Evolutionary conservation across 2,329 filamentous ascomycete species (phyloP), one percentile per base, ranked within the genome.

Genomic region (Neopestalotiopsis rosae): DNA sequence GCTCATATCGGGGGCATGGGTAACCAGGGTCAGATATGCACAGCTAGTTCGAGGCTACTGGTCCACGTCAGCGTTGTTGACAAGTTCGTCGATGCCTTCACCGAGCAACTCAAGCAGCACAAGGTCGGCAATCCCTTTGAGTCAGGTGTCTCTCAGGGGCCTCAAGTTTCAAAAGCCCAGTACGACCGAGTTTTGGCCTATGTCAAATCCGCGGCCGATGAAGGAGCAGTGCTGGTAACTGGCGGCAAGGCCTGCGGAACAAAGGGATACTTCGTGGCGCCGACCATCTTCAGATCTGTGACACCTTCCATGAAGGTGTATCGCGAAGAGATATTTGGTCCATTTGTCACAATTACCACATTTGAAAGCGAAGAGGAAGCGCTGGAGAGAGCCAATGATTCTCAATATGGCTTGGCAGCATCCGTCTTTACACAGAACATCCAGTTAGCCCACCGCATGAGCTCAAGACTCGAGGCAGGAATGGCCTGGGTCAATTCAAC

Each of bases 121-220:
- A 87, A 90, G 66, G 85, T 94, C 14, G 92, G 92, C 67, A 88
- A 94, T 75, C 92, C 91, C 0, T 94, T 93, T 78, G 85, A 86
- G 5, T 87, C 91, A 72, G 83, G 83, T 45, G 93, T 91, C 0
- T 92, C 90, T 82, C 92, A 94, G 76, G 92, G 92, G 0, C 92
- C 92, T 0, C 92, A 94, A 75, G 88, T 94, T 58, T 91, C 90
- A 4, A 91, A 91, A 76, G 79, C 84, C 9, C 92, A 30, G 6
- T 24, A 30, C 1, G 9, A 59, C 28, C 13, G n/a, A 5, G 7
- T 20, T 10, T 17, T 24, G 20, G 10, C 49, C 49, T 56, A 9
- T 17, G 13, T 56, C 17, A 2, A 56, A 6, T 9, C 24, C 24
- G 6, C 10, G 49, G 49, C 49, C 17, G 17, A 56, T 13, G 49